Base-by-base conservation (phyloP, 495 filamentous ascomycete species). In the Penicillium verhagenii region DNA sequence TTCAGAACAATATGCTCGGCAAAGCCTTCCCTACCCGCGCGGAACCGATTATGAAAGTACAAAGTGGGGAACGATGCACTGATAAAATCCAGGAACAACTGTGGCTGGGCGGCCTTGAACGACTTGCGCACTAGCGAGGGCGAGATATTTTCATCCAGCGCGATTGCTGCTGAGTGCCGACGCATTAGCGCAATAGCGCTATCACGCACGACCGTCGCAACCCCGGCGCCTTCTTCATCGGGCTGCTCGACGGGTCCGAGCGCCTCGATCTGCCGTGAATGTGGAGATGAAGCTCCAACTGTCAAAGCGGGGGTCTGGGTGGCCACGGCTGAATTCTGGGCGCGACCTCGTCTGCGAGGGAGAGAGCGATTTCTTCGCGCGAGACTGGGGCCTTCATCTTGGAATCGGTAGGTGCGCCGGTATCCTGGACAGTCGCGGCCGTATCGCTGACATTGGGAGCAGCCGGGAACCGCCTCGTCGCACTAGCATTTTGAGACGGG, bases 371-470 rank as follows among this genome's bases (percentile, higher is more conserved):
- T 67, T 44, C 64, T 58, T 7, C 59, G 55, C 14, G 61, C 62
- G 10, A 73, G 59, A 33, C 43, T 63, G 9, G 71, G 71, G 1
- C 71, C 58, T 50, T 73, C 71, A 38, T 73, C 71, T 56, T 73
- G 69, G 25, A 73, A 73, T 8, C 67, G 63, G 33, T 69, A 72
- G 18, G 60, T 65, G 26, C 69, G 67, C 28, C 59, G 56, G 45
- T 73, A 73, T 37, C 71, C 71, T 11, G 71, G 71, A 57, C 71
- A 73, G 25, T 67, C 52, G n/a, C 63, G 64, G 47, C 71, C 67
- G 29, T 73, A 72, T 50, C 61, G 61, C 37, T 57, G 69, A 37
- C 71, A 72, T 57, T 73, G 69, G 8, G 60, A 57, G 51, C 71
- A 73, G 39, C 63, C 57, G 11, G 71, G 71, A 19, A 67, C 61